Percentiles rank a stretch among this genome's conserved stretches.
phyloP scores from a whole-genome alignment of 2,329 filamentous ascomycete species.

The Corynespora cassiicola region DNA sequence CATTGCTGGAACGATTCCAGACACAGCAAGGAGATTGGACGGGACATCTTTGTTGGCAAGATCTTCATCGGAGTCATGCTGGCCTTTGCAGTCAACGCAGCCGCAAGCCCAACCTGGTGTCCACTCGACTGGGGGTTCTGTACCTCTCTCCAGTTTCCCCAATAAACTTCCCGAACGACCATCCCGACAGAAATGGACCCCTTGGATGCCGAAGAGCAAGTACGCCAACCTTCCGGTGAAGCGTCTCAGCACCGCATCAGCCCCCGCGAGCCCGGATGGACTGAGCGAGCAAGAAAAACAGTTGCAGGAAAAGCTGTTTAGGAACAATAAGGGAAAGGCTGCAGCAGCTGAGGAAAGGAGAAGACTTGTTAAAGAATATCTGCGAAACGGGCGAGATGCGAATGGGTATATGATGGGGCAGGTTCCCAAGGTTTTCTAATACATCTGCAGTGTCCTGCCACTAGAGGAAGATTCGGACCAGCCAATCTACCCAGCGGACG shows the following conservation, averaged over 20 bases:
- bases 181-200: too few species aligned
- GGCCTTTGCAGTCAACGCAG: too few species aligned
- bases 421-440: neutral
- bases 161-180: neutral
- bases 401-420: neutral
- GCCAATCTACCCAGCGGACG: too few species aligned
- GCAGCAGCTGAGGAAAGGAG: constrained; percentile 1
- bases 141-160: too few species aligned
- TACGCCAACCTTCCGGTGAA: too few species aligned
- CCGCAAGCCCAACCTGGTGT: too few species aligned
- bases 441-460: neutral
- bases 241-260: neutral
- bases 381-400: neutral
- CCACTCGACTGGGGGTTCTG: too few species aligned
- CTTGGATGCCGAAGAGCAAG: constrained; percentile 1
- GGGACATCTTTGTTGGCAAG: too few species aligned
- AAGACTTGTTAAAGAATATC: neutral
- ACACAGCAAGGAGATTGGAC: too few species aligned
- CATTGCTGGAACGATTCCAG: too few species aligned
- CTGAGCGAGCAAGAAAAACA: neutral
- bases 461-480: too few species aligned
- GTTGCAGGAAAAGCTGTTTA: neutral
- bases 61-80: too few species aligned
- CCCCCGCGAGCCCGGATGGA: neutral
- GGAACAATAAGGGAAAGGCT: neutral